phyloP scores from a whole-genome alignment of 1,139 yeast species.

The Diutina ranongensis region DNA sequence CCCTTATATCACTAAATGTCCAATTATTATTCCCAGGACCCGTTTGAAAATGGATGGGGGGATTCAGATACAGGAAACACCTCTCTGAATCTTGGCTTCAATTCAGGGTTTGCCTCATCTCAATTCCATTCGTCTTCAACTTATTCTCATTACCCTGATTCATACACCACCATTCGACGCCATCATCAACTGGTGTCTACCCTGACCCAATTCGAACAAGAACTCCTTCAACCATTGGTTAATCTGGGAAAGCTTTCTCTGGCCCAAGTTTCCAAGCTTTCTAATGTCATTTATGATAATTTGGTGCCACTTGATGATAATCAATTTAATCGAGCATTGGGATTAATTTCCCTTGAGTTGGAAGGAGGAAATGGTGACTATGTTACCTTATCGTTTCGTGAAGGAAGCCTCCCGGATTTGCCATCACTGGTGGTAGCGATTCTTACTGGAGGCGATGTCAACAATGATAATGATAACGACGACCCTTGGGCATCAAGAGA shows the following conservation, averaged over 20 bases:
- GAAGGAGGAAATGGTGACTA: slow-evolving; percentile 31
- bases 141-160: no score
- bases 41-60: slow-evolving; percentile 36
- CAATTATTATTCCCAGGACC: slow-evolving; percentile 14
- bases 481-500: slow-evolving; percentile 7
- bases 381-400: slow-evolving; percentile 29
- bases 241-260: slow-evolving; percentile 18
- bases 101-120: neutral
- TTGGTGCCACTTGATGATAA: slow-evolving; percentile 20
- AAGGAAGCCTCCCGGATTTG: slow-evolving; percentile 23
- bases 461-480: slow-evolving; percentile 7
- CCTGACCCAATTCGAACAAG: slow-evolving; percentile 21
- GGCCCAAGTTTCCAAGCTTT: slow-evolving; percentile 22
- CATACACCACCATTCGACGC: slow-evolving; percentile 8
- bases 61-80: slow-evolving; percentile 7
- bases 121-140: neutral
- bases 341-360: slow-evolving; percentile 30
- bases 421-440: slow-evolving; percentile 16
- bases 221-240: slow-evolving; percentile 20
- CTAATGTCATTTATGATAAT: slow-evolving; percentile 27
- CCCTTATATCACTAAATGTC: neutral
- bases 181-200: slow-evolving; percentile 13
- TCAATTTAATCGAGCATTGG: slow-evolving; percentile 26
- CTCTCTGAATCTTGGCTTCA: no score
- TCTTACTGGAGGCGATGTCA: slow-evolving; percentile 7